Evolutionary conservation across 1,284 basidiomycete genomes (phyloP).

Genomic region (Ceratobasidium theobromae): DNA sequence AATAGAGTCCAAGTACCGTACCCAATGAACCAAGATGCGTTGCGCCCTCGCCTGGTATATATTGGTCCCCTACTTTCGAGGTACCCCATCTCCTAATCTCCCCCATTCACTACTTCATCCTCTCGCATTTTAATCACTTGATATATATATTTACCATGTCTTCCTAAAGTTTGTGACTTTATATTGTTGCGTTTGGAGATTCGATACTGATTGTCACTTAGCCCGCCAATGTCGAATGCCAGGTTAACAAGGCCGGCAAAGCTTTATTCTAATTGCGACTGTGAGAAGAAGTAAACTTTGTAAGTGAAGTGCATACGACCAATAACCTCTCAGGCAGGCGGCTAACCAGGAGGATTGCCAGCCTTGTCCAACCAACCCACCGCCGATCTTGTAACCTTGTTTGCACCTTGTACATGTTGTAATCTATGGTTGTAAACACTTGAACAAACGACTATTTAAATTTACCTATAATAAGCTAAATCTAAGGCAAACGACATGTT

Average conservation of each 20-base stretch:
- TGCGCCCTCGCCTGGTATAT: neutral
- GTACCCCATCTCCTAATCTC: neutral
- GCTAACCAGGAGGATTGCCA: neutral
- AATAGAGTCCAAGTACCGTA: too few species aligned
- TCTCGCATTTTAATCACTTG: neutral
- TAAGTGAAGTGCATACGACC: too few species aligned
- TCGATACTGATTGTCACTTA: neutral
- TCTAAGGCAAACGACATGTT: too few species aligned
- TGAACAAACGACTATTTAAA: too few species aligned
- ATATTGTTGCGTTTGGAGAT: too few species aligned
- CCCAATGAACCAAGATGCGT: neutral
- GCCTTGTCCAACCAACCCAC: neutral
- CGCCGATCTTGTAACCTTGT: too few species aligned
- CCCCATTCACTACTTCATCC: neutral
- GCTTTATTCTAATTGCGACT: slow-evolving; percentile 6
- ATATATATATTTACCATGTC: neutral
- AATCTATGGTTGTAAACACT: too few species aligned
- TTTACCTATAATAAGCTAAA: too few species aligned
- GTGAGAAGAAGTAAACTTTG: slow-evolving; percentile 20
- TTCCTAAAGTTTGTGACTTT: neutral
- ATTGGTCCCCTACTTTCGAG: neutral
- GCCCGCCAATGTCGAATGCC: slow-evolving; percentile 2
- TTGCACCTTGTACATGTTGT: too few species aligned
- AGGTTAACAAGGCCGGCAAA: neutral
- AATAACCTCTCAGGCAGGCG: too few species aligned